phyloP scores from a whole-genome alignment of 257 asterid species.

The Fraxinus excelsior region DNA sequence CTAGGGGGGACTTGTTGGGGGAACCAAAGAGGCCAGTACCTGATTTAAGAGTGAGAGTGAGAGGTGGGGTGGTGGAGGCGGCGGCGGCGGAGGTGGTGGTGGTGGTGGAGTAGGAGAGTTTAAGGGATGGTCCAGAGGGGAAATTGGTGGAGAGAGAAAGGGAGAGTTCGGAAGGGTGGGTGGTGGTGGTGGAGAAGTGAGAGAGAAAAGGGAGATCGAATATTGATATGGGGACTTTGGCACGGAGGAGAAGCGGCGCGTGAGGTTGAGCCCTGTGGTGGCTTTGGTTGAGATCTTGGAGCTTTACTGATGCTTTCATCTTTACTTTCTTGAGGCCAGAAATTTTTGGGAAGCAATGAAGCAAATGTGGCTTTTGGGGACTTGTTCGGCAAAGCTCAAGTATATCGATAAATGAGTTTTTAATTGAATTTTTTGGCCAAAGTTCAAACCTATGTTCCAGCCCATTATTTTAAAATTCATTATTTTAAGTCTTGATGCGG shows the following conservation, averaged over 20 bases:
- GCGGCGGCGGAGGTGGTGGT: constrained; percentile 37
- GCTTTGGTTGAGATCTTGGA: constrained; percentile 44
- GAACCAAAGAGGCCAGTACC: constrained; percentile 89
- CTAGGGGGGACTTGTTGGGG: constrained; percentile 70
- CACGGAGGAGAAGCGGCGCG: constrained; percentile 66
- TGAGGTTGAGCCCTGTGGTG: constrained; percentile 26
- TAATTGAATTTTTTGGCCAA: too few relatives aligned
- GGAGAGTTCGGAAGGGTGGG: constrained; percentile 79
- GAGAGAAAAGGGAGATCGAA: constrained; percentile 81
- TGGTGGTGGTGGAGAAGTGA: constrained; percentile 77
- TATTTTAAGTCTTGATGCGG: too few relatives aligned
- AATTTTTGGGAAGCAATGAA: background rate
- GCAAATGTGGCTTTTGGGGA: background rate
- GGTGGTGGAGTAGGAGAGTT: constrained; percentile 65
- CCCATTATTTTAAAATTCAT: too few relatives aligned
- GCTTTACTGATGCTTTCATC: constrained; percentile 78
- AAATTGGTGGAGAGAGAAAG: constrained; percentile 76
- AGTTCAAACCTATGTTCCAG: too few relatives aligned
- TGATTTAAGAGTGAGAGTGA: constrained; percentile 68
- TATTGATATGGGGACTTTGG: constrained; percentile 75
- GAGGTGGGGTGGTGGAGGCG: constrained; percentile 47
- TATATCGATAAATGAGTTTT: too few relatives aligned
- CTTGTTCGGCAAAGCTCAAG: background rate
- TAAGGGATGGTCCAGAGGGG: constrained; percentile 73
- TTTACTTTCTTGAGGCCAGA: background rate